Percentiles rank a stretch among this genome's conserved stretches.
Conservation (phyloP, 495 filamentous ascomycete genomes). For the Tuber microsphaerosporum region DNA sequence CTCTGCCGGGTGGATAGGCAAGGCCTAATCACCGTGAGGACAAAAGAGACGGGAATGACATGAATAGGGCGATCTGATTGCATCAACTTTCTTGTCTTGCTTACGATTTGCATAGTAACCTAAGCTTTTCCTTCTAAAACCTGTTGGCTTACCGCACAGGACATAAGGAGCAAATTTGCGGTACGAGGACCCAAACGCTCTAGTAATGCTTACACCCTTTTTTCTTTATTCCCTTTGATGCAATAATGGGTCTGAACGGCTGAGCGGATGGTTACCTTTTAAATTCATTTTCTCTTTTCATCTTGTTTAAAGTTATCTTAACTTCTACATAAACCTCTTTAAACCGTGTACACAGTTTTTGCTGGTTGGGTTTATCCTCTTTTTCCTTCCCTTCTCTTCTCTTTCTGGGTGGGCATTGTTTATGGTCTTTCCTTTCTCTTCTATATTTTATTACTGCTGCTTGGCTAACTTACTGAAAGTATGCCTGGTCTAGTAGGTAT, state of each 20-base stretch:
- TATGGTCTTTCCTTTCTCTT: constrained; percentile 3
- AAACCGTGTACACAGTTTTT: constrained; percentile 12
- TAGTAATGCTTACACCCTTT: background rate
- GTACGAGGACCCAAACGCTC: background rate
- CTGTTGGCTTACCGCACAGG: constrained; percentile 7
- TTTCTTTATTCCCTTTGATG: background rate
- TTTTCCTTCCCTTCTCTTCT: background rate
- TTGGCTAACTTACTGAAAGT: background rate
- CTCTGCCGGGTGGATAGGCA: constrained; percentile 83
- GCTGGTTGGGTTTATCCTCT: background rate
- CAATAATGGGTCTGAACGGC: background rate
- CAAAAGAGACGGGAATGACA: background rate
- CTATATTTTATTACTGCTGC: background rate
- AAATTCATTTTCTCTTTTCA: constrained; percentile 4
- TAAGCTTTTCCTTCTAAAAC: constrained; percentile 11
- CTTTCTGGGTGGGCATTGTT: constrained; percentile 6
- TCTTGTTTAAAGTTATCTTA: constrained; percentile 3
- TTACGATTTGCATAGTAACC: background rate
- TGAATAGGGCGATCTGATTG: background rate
- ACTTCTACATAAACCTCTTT: constrained; percentile 6
- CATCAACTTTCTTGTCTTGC: background rate
- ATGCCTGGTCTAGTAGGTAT: background rate
- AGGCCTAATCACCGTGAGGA: constrained; percentile 41
- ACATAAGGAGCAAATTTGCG: background rate
- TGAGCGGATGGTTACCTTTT: background rate